phyloP scores from a whole-genome alignment of 176 grass and related monocot species.

The Pontederia crassipes region DNA sequence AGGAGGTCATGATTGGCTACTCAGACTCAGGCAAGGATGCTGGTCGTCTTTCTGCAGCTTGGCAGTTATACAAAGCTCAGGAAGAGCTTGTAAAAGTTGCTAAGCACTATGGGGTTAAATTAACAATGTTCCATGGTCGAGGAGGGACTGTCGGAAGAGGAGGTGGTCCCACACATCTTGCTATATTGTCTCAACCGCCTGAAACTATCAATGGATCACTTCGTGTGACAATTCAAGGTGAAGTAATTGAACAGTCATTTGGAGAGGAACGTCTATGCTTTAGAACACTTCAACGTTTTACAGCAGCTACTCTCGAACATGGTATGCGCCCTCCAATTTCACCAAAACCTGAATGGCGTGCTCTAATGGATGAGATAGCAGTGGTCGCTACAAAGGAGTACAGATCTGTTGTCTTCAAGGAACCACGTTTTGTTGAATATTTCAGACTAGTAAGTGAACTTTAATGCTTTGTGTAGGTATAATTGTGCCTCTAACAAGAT shows the following conservation, averaged over 20 bases:
- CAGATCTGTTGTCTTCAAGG: constrained; percentile 4
- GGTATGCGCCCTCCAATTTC: constrained; percentile 16
- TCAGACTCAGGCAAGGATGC: constrained; percentile 98
- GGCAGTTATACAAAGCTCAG: constrained; percentile 97
- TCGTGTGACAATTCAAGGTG: constrained; percentile 15
- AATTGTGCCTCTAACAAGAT: too few relatives aligned
- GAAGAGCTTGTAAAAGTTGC: constrained; percentile 94
- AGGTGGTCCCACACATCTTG: constrained; percentile 91
- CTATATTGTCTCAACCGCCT: constrained; percentile 85
- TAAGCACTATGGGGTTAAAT: constrained; percentile 75
- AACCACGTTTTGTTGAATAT: constrained; percentile 14
- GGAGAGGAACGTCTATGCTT: constrained; percentile 15
- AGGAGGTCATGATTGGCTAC: constrained; percentile 99
- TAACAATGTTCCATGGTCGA: constrained; percentile 98
- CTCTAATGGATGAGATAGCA: constrained; percentile 15
- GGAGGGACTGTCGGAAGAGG: constrained; percentile 96
- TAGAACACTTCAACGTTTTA: constrained; percentile 18
- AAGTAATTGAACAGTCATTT: constrained; percentile 11
- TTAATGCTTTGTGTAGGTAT: neutral
- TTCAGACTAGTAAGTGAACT: constrained; percentile 8
- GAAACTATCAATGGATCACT: constrained; percentile 14
- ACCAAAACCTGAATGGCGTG: constrained; percentile 16
- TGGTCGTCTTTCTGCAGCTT: constrained; percentile 88
- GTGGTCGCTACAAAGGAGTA: constrained; percentile 7
- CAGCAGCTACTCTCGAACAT: constrained; percentile 12